Conservation (phyloP, 23 red algal species). For the Agarophyton chilense region DNA sequence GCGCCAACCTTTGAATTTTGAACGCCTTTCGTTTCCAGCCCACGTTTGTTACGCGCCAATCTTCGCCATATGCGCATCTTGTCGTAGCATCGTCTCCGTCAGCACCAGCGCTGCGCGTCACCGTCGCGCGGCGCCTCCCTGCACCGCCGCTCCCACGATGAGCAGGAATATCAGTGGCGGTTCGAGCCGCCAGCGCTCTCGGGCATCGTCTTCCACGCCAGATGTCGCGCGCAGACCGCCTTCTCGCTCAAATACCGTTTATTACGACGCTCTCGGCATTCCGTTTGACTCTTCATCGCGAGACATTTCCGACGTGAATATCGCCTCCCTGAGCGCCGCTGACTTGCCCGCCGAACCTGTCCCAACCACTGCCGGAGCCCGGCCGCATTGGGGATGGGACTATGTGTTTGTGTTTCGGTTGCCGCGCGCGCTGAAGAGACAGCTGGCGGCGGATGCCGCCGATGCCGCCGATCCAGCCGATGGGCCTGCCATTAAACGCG, state of each 20-base stretch:
- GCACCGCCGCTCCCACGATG: not conserved
- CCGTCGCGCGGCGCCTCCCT: not conserved
- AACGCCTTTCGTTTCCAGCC: not conserved
- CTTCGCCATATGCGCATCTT: not conserved
- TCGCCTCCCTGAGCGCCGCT: not conserved
- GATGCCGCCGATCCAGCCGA: not conserved
- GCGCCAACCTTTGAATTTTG: not conserved
- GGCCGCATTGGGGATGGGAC: constrained; percentile 78
- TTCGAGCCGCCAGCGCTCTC: not conserved
- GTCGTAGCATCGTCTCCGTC: not conserved
- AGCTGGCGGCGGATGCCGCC: not conserved
- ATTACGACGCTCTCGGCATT: not conserved
- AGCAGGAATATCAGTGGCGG: not conserved
- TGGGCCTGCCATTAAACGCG: no score
- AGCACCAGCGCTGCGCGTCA: not conserved
- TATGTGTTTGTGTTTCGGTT: constrained; percentile 64
- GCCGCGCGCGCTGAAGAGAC: not conserved
- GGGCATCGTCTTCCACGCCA: not conserved
- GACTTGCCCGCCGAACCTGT: not conserved
- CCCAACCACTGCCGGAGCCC: not conserved
- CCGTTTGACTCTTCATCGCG: not conserved
- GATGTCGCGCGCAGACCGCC: not conserved
- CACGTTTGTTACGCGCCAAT: not conserved
- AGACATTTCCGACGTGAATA: not conserved
- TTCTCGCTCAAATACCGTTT: not conserved